A percentile compares a stretch with the other conserved stretches of the same genome.
These are phyloP conservation scores for Hypericum androsaemum DNA, from an alignment of 345 rosid species.

Conservation along the genomic window DNA sequence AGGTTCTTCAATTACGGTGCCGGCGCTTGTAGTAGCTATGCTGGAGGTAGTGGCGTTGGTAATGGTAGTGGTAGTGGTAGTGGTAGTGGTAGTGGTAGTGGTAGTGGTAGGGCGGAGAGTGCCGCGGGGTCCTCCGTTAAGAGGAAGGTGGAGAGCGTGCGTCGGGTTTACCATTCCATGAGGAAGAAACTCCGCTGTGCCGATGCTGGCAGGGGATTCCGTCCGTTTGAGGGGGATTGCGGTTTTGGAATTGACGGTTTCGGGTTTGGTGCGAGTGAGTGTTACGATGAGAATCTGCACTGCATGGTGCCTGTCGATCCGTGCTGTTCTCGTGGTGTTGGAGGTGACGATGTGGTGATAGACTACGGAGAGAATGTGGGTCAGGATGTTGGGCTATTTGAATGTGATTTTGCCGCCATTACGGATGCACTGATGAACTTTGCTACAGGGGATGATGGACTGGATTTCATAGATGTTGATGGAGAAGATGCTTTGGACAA, in stretches of 20 bases:
- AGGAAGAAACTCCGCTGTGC: background rate
- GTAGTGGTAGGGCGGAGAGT: background rate
- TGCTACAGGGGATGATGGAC: slow-evolving; percentile 13
- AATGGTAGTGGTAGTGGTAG: no score
- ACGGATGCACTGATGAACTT: slow-evolving; percentile 33
- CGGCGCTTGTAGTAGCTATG: no score
- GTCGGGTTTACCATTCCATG: slow-evolving; percentile 3
- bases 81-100: no score
- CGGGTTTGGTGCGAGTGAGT: no score
- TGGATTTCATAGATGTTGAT: slow-evolving; percentile 13
- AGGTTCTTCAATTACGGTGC: background rate
- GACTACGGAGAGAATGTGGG: no score
- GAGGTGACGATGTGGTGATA: no score
- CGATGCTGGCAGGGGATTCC: background rate
- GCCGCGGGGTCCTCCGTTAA: background rate
- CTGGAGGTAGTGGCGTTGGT: no score
- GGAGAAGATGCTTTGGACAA: slow-evolving; percentile 17
- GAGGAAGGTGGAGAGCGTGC: slow-evolving; percentile 8
- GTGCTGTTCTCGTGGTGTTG: no score
- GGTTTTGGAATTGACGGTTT: no score
- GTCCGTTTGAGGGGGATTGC: no score
- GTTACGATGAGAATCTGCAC: no score
- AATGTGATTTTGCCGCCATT: slow-evolving; percentile 28
- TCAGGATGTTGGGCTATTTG: slow-evolving; percentile 6
- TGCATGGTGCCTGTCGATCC: no score